Conservation (phyloP, 2,329 filamentous ascomycete species). For the Sphaceloma murrayae region DNA sequence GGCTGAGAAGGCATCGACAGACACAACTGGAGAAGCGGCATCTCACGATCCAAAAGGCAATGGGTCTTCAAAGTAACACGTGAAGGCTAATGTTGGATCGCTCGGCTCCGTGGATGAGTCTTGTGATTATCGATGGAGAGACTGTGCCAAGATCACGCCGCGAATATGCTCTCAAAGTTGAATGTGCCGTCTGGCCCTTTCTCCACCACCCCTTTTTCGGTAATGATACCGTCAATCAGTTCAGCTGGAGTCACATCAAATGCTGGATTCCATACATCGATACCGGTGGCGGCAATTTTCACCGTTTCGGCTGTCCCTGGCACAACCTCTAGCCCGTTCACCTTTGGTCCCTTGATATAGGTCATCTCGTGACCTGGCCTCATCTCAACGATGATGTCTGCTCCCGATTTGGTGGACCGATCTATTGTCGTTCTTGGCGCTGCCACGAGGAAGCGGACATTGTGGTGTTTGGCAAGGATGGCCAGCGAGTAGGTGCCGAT, state of each 20-base stretch:
- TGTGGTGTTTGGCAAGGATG: conserved; percentile 79
- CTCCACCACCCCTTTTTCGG: conserved; percentile 77
- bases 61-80: background rate
- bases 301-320: conserved; percentile 57
- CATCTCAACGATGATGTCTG: conserved; percentile 83
- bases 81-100: too few species aligned
- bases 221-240: conserved; percentile 88
- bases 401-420: conserved; percentile 64
- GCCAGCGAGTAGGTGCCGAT: conserved; percentile 91
- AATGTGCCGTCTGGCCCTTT: conserved; percentile 65
- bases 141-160: conserved; percentile 19
- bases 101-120: too few species aligned
- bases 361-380: conserved; percentile 73
- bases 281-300: conserved; percentile 65
- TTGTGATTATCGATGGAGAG: too few species aligned
- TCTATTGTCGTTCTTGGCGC: conserved; percentile 94
- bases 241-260: conserved; percentile 89
- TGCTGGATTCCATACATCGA: conserved; percentile 90
- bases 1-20: conserved; percentile 20
- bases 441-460: conserved; percentile 88
- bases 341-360: conserved; percentile 67
- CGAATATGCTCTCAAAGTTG: conserved; percentile 41
- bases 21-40: conserved; percentile 13
- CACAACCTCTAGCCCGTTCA: conserved; percentile 51
- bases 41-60: conserved; percentile 10